phyloP scores from a whole-genome alignment of 2,329 filamentous ascomycete species.

The Tolypocladium guangdongense region DNA sequence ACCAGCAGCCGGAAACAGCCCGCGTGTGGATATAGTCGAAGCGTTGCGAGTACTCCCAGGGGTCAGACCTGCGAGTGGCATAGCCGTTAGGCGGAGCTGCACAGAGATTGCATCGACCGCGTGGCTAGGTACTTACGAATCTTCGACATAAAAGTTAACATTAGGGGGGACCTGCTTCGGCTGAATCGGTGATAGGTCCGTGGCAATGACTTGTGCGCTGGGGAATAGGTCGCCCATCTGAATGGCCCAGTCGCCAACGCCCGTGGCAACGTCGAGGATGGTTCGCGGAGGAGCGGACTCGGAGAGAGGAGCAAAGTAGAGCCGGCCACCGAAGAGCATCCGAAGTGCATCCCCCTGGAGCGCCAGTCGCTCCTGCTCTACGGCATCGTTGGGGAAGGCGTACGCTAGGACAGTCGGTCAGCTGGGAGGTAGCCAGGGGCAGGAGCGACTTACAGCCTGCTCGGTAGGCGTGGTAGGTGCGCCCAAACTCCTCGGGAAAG shows the following conservation, averaged over 20 bases:
- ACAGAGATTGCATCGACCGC: background rate
- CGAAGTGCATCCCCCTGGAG: constrained; percentile 27
- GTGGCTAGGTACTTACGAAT: constrained; percentile 27
- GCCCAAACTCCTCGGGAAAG: constrained; percentile 31
- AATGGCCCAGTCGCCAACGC: constrained; percentile 50
- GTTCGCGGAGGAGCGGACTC: constrained; percentile 21
- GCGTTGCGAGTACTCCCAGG: constrained; percentile 41
- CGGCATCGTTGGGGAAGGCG: constrained; percentile 32
- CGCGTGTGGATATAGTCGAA: constrained; percentile 46
- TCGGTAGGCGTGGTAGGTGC: constrained; percentile 36
- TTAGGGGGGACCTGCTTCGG: constrained; percentile 57
- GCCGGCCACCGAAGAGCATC: constrained; percentile 25
- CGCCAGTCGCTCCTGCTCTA: constrained; percentile 29
- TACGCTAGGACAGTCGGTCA: constrained; percentile 22
- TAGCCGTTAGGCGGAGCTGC: background rate
- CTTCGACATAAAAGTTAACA: constrained; percentile 64
- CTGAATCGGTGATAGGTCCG: constrained; percentile 59
- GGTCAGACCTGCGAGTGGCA: constrained; percentile 26
- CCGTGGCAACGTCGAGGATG: constrained; percentile 33
- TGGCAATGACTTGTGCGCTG: constrained; percentile 46
- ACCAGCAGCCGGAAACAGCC: constrained; percentile 37
- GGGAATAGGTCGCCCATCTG: constrained; percentile 55
- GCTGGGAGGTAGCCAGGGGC: background rate
- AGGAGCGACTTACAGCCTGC: constrained; percentile 30
- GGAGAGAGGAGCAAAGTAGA: constrained; percentile 32